A percentile compares a stretch with the other conserved stretches of the same genome.
Conservation (phyloP, 139 green algal species). For the Chlorella sp. region DNA sequence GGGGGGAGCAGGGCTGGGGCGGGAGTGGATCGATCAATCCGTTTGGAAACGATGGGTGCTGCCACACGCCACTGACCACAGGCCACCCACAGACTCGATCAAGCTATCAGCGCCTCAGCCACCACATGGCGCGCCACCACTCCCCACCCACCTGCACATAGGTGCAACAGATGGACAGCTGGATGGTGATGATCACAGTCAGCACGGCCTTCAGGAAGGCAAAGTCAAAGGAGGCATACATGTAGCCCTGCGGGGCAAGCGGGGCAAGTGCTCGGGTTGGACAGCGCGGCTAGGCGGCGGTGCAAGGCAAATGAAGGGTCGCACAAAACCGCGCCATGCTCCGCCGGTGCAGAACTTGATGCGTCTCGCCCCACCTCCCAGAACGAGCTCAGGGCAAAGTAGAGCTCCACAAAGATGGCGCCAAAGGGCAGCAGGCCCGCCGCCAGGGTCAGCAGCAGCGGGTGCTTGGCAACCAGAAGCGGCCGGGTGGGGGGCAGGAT, state of each 20-base stretch:
- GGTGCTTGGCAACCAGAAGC: conserved; percentile 80
- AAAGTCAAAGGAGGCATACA: conserved; percentile 97
- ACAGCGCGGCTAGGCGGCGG: not conserved
- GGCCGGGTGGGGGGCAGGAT: conserved; percentile 96
- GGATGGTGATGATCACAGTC: conserved; percentile 86
- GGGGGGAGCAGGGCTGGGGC: too few relatives aligned
- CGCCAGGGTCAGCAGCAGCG: conserved; percentile 83
- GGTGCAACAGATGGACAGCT: conserved; percentile 55
- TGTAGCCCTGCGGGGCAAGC: conserved; percentile 76
- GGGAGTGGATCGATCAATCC: too few relatives aligned
- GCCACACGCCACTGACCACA: not conserved
- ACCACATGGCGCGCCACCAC: not conserved
- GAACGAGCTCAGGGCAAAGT: conserved; percentile 95
- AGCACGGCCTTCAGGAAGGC: conserved; percentile 89
- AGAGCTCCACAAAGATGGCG: conserved; percentile 97
- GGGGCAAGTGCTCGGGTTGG: too few relatives aligned
- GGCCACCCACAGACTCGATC: too few relatives aligned
- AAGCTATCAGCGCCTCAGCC: too few relatives aligned
- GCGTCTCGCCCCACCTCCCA: conserved; percentile 70
- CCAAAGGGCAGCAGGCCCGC: conserved; percentile 95
- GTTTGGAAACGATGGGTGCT: too few relatives aligned
- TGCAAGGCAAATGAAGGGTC: not conserved
- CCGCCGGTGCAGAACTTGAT: not conserved
- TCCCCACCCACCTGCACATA: conserved; percentile 8
- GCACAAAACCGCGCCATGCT: not conserved